Conservation (phyloP, 129 eudicot species). For the Chrysanthemum lavandulifolium region DNA sequence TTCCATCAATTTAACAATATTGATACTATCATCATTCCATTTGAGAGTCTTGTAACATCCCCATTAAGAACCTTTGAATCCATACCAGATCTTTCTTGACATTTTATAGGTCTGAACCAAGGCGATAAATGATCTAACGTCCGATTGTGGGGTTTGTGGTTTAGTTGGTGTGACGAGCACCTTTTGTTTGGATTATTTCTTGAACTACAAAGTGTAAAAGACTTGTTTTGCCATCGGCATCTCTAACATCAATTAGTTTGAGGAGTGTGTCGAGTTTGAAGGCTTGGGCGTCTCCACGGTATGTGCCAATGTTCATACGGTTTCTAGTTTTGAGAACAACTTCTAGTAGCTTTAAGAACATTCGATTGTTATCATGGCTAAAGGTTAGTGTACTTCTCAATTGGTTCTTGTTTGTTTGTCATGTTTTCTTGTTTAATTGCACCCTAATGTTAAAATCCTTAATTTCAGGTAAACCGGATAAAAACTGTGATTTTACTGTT, state of each 20-base stretch:
- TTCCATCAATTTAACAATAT: slow-evolving; percentile 52
- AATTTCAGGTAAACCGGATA: too few species aligned
- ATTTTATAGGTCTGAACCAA: slow-evolving; percentile 71
- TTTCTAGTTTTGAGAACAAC: slow-evolving; percentile 98
- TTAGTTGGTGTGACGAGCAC: slow-evolving; percentile 56
- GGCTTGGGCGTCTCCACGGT: slow-evolving; percentile 93
- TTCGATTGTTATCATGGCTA: too few species aligned
- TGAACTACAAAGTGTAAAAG: slow-evolving; percentile 94
- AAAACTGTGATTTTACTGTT: too few species aligned
- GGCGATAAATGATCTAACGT: slow-evolving; percentile 68
- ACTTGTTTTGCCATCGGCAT: slow-evolving; percentile 91
- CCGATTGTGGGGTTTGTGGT: slow-evolving; percentile 45
- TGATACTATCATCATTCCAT: slow-evolving; percentile 56
- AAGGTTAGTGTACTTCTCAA: too few species aligned
- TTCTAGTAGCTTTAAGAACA: slow-evolving; percentile 71
- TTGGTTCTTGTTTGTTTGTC: too few species aligned
- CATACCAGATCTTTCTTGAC: slow-evolving; percentile 89
- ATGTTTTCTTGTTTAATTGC: too few species aligned
- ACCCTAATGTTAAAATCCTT: too few species aligned
- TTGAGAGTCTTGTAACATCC: slow-evolving; percentile 68
- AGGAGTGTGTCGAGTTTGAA: slow-evolving; percentile 96
- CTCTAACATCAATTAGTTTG: slow-evolving; percentile 85
- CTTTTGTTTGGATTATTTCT: slow-evolving; percentile 73
- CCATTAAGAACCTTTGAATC: slow-evolving; percentile 82
- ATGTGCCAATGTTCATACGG: slow-evolving; percentile 95